Conservation (phyloP, 495 filamentous ascomycete genomes). For the Pseudomonodictys pantanalensis region DNA sequence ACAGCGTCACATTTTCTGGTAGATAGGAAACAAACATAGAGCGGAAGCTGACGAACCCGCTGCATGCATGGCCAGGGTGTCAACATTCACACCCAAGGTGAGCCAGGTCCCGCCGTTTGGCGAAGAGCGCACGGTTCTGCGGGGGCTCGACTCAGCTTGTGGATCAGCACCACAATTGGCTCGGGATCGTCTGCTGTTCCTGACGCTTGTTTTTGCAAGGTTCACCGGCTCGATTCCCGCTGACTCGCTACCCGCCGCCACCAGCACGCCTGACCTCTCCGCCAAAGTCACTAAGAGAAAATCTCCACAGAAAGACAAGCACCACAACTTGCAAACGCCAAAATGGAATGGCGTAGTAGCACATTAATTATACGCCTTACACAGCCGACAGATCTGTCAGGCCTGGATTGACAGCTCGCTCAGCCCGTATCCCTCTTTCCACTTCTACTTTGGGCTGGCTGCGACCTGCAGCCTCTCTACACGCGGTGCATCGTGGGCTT, state of each 20-base stretch:
- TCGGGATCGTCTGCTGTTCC: conserved; percentile 6
- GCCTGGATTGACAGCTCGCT: conserved; percentile 19
- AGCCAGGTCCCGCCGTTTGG: conserved; percentile 8
- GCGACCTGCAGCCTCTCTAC: conserved; percentile 14
- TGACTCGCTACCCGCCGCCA: conserved; percentile 13
- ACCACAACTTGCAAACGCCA: background rate
- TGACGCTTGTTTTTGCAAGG: conserved; percentile 5
- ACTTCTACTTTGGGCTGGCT: background rate
- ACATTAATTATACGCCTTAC: conserved; percentile 1
- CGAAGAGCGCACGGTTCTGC: background rate
- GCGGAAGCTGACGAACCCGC: conserved; percentile 13
- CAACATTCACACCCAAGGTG: background rate
- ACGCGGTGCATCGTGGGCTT: conserved; percentile 6
- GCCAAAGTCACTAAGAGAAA: background rate
- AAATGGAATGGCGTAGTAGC: conserved; percentile 4
- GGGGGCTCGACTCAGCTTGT: conserved; percentile 4
- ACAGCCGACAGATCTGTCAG: conserved; percentile 10
- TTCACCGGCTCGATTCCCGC: background rate
- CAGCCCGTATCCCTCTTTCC: conserved; percentile 1
- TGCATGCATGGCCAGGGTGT: background rate
- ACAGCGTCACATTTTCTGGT: background rate
- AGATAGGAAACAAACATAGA: conserved; percentile 14
- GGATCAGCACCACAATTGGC: conserved; percentile 2
- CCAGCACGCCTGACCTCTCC: background rate
- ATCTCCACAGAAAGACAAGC: conserved; percentile 9